Percentiles rank a stretch among this genome's conserved stretches.
Conservation (phyloP, 768 basidiomycete species). For the Sporobolomyces roseus region DNA sequence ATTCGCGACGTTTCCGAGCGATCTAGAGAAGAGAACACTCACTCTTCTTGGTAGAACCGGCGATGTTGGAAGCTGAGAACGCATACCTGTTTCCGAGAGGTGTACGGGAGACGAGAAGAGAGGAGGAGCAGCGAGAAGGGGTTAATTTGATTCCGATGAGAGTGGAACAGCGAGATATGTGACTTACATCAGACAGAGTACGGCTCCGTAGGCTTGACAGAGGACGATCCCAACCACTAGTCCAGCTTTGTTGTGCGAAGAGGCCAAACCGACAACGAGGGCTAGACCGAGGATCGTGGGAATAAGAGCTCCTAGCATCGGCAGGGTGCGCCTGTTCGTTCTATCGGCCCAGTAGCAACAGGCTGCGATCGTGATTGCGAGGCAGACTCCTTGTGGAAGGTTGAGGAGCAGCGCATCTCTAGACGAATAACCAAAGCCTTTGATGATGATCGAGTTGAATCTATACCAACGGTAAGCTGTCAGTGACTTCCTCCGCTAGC, state of each 20-base stretch:
- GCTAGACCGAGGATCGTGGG: conserved; percentile 58
- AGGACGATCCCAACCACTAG: conserved; percentile 43
- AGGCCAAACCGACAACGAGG: conserved; percentile 59
- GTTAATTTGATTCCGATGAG: too few species aligned
- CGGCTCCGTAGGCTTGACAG: conserved; percentile 58
- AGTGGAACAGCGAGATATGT: too few species aligned
- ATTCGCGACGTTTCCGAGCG: background rate
- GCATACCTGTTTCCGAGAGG: too few species aligned
- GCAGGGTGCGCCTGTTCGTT: conserved; percentile 1
- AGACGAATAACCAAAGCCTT: conserved; percentile 51
- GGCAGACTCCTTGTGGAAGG: conserved; percentile 59
- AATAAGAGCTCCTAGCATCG: background rate
- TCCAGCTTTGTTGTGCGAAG: conserved; percentile 52
- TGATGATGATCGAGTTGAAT: conserved; percentile 29
- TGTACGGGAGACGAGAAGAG: too few species aligned
- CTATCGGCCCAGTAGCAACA: conserved; percentile 17
- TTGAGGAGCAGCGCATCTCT: conserved; percentile 61
- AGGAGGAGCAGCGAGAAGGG: too few species aligned
- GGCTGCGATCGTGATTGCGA: conserved; percentile 54
- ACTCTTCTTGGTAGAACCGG: conserved; percentile 64
- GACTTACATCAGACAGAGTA: conserved; percentile 60
- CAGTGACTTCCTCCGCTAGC: too few species aligned
- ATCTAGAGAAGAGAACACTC: conserved; percentile 7
- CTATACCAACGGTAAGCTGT: background rate
- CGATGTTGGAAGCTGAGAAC: conserved; percentile 63